Evolutionary conservation across 108 stramenopile species (phyloP).

Genomic region (Nitzschia inconspicua): DNA sequence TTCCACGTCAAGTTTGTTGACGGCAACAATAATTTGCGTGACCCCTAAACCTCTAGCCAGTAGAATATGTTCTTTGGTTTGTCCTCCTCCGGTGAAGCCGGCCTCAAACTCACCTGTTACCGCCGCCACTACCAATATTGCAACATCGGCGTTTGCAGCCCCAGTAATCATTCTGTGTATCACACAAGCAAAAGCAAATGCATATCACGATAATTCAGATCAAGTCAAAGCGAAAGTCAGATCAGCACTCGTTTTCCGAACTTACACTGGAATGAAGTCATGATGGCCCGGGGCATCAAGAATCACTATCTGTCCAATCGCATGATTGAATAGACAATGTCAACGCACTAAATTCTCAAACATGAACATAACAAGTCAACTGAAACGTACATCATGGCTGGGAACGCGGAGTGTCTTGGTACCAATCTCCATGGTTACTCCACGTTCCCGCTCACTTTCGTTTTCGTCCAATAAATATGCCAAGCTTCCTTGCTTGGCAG

Average conservation of each 20-base stretch:
- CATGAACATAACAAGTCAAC: too few relatives aligned
- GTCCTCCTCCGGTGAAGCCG: conserved; percentile 88
- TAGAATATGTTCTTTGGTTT: conserved; percentile 95
- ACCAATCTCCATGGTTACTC: conserved; percentile 99
- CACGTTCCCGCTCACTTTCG: conserved; percentile 96
- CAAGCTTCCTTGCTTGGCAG: conserved; percentile 61
- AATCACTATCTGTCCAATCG: too few relatives aligned
- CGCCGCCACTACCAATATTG: conserved; percentile 89
- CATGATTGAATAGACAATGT: too few relatives aligned
- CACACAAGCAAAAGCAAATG: not conserved
- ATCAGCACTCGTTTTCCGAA: not conserved
- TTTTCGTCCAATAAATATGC: conserved; percentile 98
- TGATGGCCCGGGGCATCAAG: conserved; percentile 98
- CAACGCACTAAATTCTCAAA: too few relatives aligned
- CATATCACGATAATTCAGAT: not conserved
- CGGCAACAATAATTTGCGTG: conserved; percentile 91
- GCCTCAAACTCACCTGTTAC: conserved; percentile 88
- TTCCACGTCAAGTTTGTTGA: conserved; percentile 97
- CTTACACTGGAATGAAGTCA: conserved; percentile 84
- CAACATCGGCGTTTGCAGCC: conserved; percentile 96
- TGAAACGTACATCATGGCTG: conserved; percentile 85
- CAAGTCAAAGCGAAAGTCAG: not conserved
- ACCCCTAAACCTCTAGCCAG: conserved; percentile 96
- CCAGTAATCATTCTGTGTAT: conserved; percentile 90
- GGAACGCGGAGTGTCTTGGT: conserved; percentile 61